These are phyloP conservation scores for Clarireedia homoeocarpa DNA, from an alignment of 2,329 filamentous ascomycete genomes.

Conservation along the genomic window DNA sequence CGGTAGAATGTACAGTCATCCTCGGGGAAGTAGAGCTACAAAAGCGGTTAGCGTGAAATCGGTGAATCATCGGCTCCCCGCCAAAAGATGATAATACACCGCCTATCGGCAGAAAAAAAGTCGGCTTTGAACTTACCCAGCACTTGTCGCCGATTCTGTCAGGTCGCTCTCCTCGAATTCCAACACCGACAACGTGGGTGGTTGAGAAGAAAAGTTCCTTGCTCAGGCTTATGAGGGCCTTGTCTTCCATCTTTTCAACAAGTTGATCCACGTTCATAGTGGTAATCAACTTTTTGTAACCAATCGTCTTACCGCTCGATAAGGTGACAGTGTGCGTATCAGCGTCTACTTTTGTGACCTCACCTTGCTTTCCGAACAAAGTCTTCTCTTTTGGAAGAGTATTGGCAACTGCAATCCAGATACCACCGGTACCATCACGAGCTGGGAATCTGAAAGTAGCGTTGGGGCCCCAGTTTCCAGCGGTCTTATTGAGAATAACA, in stretches of 20 bases:
- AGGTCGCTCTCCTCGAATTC: conserved; percentile 82
- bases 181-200: conserved; percentile 95
- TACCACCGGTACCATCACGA: conserved; percentile 89
- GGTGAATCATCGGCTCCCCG: not conserved
- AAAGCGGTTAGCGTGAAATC: conserved; percentile 19
- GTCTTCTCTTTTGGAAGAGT: conserved; percentile 90
- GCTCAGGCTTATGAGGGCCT: conserved; percentile 73
- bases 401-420: conserved; percentile 96
- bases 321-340: conserved; percentile 76
- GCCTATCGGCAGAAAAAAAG: not conserved
- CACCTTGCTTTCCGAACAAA: conserved; percentile 76
- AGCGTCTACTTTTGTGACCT: conserved; percentile 81
- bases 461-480: conserved; percentile 97
- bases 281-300: conserved; percentile 86
- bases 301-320: conserved; percentile 77
- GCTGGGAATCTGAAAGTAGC: conserved; percentile 98
- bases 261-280: conserved; percentile 95
- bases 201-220: conserved; percentile 95
- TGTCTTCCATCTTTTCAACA: conserved; percentile 78
- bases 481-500: conserved; percentile 90
- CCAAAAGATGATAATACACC: not conserved
- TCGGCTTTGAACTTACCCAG: conserved; percentile 55
- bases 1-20: conserved; percentile 99
- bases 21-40: conserved; percentile 91
- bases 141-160: conserved; percentile 99